Evolutionary conservation across 257 asterid species (phyloP), one percentile per base, ranked within the genome.

Genomic region (Salvia rosmarinus): DNA sequence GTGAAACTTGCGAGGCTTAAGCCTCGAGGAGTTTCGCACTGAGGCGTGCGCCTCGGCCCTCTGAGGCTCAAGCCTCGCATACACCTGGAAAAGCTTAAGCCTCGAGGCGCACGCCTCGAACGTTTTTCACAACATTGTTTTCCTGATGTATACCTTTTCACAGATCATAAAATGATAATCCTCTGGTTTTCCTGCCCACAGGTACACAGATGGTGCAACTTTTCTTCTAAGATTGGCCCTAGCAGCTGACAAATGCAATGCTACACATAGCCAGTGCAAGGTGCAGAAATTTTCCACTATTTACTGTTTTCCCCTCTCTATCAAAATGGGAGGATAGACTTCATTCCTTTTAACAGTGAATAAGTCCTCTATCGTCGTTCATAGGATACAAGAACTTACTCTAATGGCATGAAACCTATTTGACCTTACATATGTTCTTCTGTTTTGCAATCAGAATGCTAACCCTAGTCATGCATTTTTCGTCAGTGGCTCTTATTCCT

Each of bases 251-350:
- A 90, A 87, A 78, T 76, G 92, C 87, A 89, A 77, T 72, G 96
- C 98, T 67, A 82, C 92, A 12, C 97, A 95, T 70, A 95, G 97
- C 92, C 99, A 91, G 82, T 75, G 96, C 92, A 95, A 95, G 97
- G 99, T 89, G 72, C n/a, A 51, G 65, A 72, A 58, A 7, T 51
- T 73, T 80, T 63, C 42, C 63, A 46, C 61, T 5, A 55, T 64
- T 66, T 72, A 72, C 35, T 56, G 37, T 62, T 44, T 35, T 46
- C 67, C 23, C 55, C 13, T 28, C 74, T 71, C 23, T 55, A 30
- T 71, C 51, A 19, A 42, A 35, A 54, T 37, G n/a, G 16, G 42
- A 50, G 28, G 39, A 17, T 47, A 46, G 51, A 51, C 20, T 14
- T 14, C 19, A n/a, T 9, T 46, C 40, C 39, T 52, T 20, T 34